phyloP scores from a whole-genome alignment of 306 rosid genomes.

The Trichosanthes truncata region DNA sequence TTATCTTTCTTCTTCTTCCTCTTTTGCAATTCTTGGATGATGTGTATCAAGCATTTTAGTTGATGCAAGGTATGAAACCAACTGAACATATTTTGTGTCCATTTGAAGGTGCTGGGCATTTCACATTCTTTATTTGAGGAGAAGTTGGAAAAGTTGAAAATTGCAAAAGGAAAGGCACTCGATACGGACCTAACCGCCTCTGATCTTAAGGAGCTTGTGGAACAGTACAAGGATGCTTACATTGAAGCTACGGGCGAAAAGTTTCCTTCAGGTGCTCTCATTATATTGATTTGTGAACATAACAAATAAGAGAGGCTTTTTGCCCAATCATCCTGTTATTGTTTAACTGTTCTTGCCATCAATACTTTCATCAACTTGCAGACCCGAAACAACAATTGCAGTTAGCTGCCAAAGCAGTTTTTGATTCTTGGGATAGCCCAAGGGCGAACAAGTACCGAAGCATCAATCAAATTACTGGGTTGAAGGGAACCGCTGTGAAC shows the following conservation, averaged over 20 bases:
- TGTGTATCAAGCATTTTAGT: background rate
- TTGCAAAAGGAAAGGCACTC: slow-evolving; percentile 40
- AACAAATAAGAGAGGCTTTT: background rate
- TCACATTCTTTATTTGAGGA: slow-evolving; percentile 85
- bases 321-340: slow-evolving; percentile 1
- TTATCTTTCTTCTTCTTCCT: background rate
- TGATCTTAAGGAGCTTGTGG: slow-evolving; percentile 76
- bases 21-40: background rate
- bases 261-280: slow-evolving; percentile 77
- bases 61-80: slow-evolving; percentile 1
- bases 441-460: slow-evolving; percentile 82
- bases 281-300: background rate
- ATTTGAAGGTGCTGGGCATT: slow-evolving; percentile 68
- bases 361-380: slow-evolving; percentile 21
- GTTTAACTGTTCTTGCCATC: background rate
- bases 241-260: slow-evolving; percentile 52
- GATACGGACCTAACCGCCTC: slow-evolving; percentile 60
- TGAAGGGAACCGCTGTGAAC: slow-evolving; percentile 92
- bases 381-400: slow-evolving; percentile 86
- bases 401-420: slow-evolving; percentile 80
- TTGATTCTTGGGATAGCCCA: slow-evolving; percentile 95
- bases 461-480: slow-evolving; percentile 81
- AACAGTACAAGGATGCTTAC: slow-evolving; percentile 73
- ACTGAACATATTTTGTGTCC: slow-evolving; percentile 10
- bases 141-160: slow-evolving; percentile 59